Conservation (phyloP, 2,329 filamentous ascomycete genomes). For the Phialophora verrucosa region DNA sequence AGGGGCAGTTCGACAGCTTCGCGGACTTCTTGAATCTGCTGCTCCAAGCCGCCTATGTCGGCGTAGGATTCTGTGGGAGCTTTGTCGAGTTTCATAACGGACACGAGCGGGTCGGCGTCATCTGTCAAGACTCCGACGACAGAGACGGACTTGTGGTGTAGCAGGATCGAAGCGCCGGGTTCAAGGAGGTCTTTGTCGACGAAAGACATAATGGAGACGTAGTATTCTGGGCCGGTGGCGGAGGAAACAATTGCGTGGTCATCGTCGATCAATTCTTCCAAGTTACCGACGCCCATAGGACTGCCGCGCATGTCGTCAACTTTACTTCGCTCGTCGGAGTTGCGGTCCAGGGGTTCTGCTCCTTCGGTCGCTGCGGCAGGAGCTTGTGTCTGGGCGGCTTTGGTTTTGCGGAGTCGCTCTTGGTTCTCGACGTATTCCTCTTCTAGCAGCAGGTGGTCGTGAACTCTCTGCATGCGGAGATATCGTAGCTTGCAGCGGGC, state of each 20-base stretch:
- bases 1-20: conserved; percentile 96
- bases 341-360: conserved; percentile 77
- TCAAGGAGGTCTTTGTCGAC: conserved; percentile 98
- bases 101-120: conserved; percentile 91
- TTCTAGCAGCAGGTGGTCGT: conserved; percentile 94
- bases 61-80: conserved; percentile 97
- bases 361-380: conserved; percentile 66
- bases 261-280: conserved; percentile 99
- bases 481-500: conserved; percentile 97
- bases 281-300: conserved; percentile 95
- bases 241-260: conserved; percentile 98
- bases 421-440: conserved; percentile 99
- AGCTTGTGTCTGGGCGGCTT: conserved; percentile 71
- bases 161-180: conserved; percentile 89
- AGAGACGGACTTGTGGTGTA: conserved; percentile 97
- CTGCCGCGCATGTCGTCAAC: conserved; percentile 99
- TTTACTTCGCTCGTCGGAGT: conserved; percentile 90
- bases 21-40: conserved; percentile 95
- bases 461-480: conserved; percentile 96
- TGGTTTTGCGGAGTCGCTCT: conserved; percentile 91
- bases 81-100: conserved; percentile 99
- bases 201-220: conserved; percentile 99
- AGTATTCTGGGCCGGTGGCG: conserved; percentile 97
- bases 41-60: conserved; percentile 94
- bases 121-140: conserved; percentile 97